Evolutionary conservation across 768 basidiomycete species (phyloP).

Genomic region (Punctularia strigosozonata): DNA sequence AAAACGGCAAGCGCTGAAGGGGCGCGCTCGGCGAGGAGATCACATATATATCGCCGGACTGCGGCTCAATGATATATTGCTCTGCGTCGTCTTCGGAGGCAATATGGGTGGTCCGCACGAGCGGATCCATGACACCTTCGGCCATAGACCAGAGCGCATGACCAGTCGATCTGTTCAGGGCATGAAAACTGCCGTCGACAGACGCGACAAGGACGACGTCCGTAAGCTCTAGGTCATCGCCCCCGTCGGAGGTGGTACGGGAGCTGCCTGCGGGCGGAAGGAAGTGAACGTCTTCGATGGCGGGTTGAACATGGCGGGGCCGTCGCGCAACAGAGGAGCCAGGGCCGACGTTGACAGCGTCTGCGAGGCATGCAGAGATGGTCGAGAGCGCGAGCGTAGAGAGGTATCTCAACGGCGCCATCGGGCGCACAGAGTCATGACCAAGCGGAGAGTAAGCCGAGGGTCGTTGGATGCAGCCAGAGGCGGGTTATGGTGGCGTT

Average conservation of each 20-base stretch:
- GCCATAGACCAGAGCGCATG: constrained; percentile 83
- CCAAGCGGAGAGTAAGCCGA: too few relatives aligned
- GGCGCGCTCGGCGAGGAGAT: constrained; percentile 56
- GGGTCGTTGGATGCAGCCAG: too few relatives aligned
- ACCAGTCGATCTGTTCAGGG: constrained; percentile 79
- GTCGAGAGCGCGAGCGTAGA: constrained; percentile 9
- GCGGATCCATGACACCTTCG: constrained; percentile 14
- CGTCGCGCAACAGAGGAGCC: constrained; percentile 10
- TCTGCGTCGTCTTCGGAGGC: constrained; percentile 52
- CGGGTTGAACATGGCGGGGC: constrained; percentile 5
- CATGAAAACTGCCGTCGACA: constrained; percentile 92
- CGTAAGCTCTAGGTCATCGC: constrained; percentile 48
- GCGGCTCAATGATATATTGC: constrained; percentile 89
- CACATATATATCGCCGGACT: constrained; percentile 88
- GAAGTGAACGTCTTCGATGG: constrained; percentile 7
- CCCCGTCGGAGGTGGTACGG: constrained; percentile 4
- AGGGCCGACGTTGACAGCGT: constrained; percentile 13
- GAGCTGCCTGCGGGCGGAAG: constrained; percentile 7
- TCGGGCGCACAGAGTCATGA: too few relatives aligned
- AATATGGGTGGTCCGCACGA: constrained; percentile 23
- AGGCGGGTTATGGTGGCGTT: too few relatives aligned
- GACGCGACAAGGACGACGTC: constrained; percentile 86
- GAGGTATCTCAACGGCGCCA: too few relatives aligned
- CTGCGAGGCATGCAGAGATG: constrained; percentile 14
- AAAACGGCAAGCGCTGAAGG: constrained; percentile 80